These are phyloP conservation scores for Cyberlindnera maritima DNA, from an alignment of 805 yeast genomes.

Conservation along the genomic window DNA sequence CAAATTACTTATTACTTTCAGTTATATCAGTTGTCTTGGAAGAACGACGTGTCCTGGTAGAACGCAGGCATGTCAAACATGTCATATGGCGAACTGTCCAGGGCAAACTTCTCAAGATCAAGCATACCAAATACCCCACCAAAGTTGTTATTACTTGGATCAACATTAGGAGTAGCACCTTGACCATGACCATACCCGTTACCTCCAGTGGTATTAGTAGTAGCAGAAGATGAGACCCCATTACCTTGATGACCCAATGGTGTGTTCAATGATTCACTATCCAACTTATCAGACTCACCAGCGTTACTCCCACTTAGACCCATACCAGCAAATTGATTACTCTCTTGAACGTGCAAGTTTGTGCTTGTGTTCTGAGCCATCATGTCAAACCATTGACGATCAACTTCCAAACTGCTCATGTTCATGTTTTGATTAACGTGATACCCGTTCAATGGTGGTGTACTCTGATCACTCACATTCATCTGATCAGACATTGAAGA, in stretches of 20 bases:
- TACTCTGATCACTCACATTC: conserved; percentile 7
- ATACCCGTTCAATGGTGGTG: conserved; percentile 17
- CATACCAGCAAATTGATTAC: neutral
- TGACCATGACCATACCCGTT: neutral
- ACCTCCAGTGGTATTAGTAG: too few relatives aligned
- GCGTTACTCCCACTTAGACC: neutral
- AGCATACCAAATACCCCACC: conserved; percentile 15
- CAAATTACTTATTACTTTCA: too few relatives aligned
- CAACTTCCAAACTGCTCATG: conserved; percentile 22
- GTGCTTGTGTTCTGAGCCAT: conserved; percentile 17
- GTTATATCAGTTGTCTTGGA: neutral
- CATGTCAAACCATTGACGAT: conserved; percentile 27
- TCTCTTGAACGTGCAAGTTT: neutral
- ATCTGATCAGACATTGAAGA: conserved; percentile 3
- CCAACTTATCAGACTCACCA: neutral
- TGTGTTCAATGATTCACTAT: neutral
- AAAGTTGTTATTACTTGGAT: neutral
- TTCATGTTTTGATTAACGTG: conserved; percentile 19
- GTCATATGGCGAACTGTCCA: conserved; percentile 21
- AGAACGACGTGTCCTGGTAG: conserved; percentile 11
- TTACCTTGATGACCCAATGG: neutral
- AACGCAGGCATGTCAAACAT: conserved; percentile 20
- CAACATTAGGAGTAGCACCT: neutral
- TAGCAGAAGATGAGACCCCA: too few relatives aligned
- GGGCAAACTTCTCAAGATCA: conserved; percentile 20